Base-by-base conservation (phyloP, 1,139 yeast species). In the Saccharomycopsis crataegensis region DNA sequence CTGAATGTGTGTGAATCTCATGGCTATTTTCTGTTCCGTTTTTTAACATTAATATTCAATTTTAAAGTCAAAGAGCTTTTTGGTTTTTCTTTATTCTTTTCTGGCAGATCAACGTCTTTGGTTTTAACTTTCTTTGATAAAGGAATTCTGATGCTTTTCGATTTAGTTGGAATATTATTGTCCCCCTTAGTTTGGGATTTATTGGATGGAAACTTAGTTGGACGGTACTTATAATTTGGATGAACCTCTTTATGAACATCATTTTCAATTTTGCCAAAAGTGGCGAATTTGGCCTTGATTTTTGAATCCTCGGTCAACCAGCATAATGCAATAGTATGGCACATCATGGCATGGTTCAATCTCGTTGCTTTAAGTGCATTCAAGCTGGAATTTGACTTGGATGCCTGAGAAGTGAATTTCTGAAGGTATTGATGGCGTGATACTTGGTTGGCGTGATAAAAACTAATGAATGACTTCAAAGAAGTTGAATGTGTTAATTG, bases 171-270 rank as follows among this genome's bases (percentile, higher is more conserved):
- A 22, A 22, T 22, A 3, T 22, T 22, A 4, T 22, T 22, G 28
- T 22, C 28, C 28, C 45, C 12, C 6, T 6, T 42, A 8, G 6
- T 42, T 42, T 42, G 14, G 31, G 31, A 22, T 12, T 16, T 42
- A 12, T 42, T 16, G 22, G 16, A 42, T 42, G n/a, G 3, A 3
- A 11, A 36, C 47, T 32, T 54, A 11, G 50, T 55, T 16, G 57
- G 59, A 17, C 28, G 44, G 40, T 41, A 57, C 45, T 53, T 52
- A 46, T 57, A 57, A 17, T 46, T 43, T 11, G 59, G 59, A 44
- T 46, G 52, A 4, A 34, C 33, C n/a, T 40, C 40, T n/a, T 44
- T 43, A 31, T 57, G 59, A 11, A 53, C 38, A 6, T 22, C 43
- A 17, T 54, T 54, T 37, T 57, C 59, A 34, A 57, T 46, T 22